phyloP scores from a whole-genome alignment of 306 rosid species.

The Cyclanthera cordifolia region DNA sequence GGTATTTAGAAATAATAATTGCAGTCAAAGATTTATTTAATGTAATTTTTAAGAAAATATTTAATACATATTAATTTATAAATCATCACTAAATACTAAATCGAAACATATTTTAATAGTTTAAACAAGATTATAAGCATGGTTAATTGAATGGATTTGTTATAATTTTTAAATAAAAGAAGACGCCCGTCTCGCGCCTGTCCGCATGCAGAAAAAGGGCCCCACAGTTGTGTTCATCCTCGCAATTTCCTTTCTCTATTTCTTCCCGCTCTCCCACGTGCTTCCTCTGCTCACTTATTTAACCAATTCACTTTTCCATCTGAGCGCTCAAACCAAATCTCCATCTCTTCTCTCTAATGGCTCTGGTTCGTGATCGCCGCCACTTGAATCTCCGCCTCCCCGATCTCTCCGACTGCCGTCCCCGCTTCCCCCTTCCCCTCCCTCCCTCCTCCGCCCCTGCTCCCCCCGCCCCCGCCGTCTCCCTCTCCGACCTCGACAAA shows the following conservation, averaged over 20 bases:
- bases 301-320: not conserved
- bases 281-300: conserved; percentile 7
- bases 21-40: too few species aligned
- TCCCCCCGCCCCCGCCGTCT: not conserved
- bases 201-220: not conserved
- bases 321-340: not conserved
- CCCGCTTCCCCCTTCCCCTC: conserved; percentile 22
- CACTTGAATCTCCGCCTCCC: conserved; percentile 60
- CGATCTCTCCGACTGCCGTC: conserved; percentile 31
- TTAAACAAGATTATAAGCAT: too few species aligned
- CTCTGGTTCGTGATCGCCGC: conserved; percentile 70
- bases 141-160: too few species aligned
- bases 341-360: conserved; percentile 34
- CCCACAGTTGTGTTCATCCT: not conserved
- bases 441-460: conserved; percentile 6
- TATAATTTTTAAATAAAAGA: too few species aligned
- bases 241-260: not conserved
- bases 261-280: too few species aligned
- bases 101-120: not conserved
- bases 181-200: too few species aligned
- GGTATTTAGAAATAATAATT: too few species aligned
- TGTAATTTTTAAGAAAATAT: too few species aligned
- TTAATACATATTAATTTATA: too few species aligned
- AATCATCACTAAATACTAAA: too few species aligned
- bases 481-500: conserved; percentile 41